Percentiles rank a stretch among this genome's conserved stretches.
These are phyloP conservation scores for Neopestalotiopsis sp. DNA, from an alignment of 2,329 filamentous ascomycete species.

Conservation along the genomic window DNA sequence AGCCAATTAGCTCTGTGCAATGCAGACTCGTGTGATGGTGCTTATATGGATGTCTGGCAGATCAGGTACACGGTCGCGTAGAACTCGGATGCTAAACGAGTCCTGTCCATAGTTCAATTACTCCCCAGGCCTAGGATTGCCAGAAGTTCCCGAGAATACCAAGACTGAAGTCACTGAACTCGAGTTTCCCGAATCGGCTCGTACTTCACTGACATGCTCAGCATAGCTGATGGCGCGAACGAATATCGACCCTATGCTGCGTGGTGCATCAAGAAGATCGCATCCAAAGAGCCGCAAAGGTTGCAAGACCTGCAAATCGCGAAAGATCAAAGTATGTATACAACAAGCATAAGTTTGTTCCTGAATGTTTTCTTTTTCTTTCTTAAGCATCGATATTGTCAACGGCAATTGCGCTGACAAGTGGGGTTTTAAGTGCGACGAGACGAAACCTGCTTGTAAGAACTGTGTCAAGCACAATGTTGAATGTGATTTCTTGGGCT, in stretches of 20 bases:
- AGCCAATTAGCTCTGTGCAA: too few relatives aligned
- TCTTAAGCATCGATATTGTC: background rate
- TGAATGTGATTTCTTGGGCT: constrained; percentile 22
- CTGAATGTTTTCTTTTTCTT: too few relatives aligned
- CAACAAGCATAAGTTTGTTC: background rate
- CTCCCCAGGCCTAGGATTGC: too few relatives aligned
- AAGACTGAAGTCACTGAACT: background rate
- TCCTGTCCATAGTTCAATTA: too few relatives aligned
- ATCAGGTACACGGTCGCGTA: too few relatives aligned
- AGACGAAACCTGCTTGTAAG: constrained; percentile 24
- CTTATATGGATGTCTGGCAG: too few relatives aligned
- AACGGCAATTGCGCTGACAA: background rate
- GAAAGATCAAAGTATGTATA: constrained; percentile 24
- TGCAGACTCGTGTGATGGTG: too few relatives aligned
- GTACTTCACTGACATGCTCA: background rate
- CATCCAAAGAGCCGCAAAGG: constrained; percentile 14
- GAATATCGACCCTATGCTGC: background rate
- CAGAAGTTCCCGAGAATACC: background rate
- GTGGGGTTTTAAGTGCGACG: constrained; percentile 23
- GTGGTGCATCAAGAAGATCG: background rate
- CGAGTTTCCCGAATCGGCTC: background rate
- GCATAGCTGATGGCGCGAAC: background rate
- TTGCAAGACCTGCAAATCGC: constrained; percentile 25
- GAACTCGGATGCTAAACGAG: too few relatives aligned
- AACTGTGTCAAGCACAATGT: constrained; percentile 27